A percentile compares a stretch with the other conserved stretches of the same genome.
Conservation (phyloP, 371 early-diverging fungal species). For the Syncephalastrum sp. region DNA sequence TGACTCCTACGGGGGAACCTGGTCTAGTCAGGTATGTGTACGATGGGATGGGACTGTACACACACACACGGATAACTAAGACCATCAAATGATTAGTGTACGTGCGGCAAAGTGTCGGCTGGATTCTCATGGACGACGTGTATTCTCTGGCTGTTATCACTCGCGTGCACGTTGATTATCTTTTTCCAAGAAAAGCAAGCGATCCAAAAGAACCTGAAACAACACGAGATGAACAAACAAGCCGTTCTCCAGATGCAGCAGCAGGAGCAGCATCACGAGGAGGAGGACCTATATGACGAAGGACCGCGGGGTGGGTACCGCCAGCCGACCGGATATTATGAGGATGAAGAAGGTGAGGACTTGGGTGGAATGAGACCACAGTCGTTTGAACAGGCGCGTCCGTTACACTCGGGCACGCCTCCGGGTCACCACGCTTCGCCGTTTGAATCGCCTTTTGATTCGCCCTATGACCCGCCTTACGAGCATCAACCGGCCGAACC, state of each 20-base stretch:
- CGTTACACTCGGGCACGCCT: constrained; percentile 13
- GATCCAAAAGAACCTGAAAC: constrained; percentile 39
- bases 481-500: not conserved
- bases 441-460: constrained; percentile 24
- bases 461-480: constrained; percentile 23
- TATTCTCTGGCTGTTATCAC: constrained; percentile 37
- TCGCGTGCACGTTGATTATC: constrained; percentile 28
- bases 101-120: constrained; percentile 35
- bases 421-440: constrained; percentile 8
- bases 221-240: constrained; percentile 40
- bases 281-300: constrained; percentile 7
- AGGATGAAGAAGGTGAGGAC: constrained; percentile 19
- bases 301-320: constrained; percentile 13
- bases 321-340: constrained; percentile 15
- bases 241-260: constrained; percentile 17
- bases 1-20: constrained; percentile 20
- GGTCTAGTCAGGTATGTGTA: constrained; percentile 39
- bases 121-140: constrained; percentile 50
- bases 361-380: constrained; percentile 23
- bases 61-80: not conserved
- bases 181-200: constrained; percentile 42
- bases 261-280: constrained; percentile 15
- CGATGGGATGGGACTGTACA: not conserved
- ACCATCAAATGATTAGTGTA: constrained; percentile 26
- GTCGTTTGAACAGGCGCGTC: constrained; percentile 27